Evolutionary conservation across 2,329 filamentous ascomycete species (phyloP).

Genomic region (Juglanconis oblonga): DNA sequence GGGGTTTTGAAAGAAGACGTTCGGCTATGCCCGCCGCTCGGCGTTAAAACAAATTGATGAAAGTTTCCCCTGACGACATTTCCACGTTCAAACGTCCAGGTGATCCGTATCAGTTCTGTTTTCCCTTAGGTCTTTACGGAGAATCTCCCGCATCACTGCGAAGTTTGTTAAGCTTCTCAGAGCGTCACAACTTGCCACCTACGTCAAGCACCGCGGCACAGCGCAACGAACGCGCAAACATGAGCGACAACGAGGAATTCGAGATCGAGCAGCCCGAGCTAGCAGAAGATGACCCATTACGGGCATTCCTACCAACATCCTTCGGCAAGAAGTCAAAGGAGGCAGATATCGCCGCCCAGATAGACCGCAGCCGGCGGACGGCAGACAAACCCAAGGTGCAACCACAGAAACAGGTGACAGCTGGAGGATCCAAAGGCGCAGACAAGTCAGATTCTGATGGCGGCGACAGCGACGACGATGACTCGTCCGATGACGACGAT

Average conservation of each 20-base stretch:
- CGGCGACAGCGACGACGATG: constrained; percentile 35
- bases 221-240: constrained; percentile 27
- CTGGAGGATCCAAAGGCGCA: constrained; percentile 22
- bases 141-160: background rate
- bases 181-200: background rate
- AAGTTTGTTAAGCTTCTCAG: background rate
- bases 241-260: constrained; percentile 61
- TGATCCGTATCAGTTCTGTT: background rate
- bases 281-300: constrained; percentile 65
- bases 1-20: background rate
- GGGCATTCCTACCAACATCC: constrained; percentile 73
- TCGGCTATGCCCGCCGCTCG: no score
- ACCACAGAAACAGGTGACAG: constrained; percentile 26
- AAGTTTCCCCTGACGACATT: background rate
- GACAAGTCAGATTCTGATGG: constrained; percentile 23
- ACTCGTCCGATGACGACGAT: constrained; percentile 35
- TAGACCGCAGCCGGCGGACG: constrained; percentile 71
- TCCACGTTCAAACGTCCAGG: background rate
- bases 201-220: background rate
- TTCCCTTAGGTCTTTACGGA: background rate
- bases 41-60: no score
- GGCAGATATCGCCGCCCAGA: constrained; percentile 73
- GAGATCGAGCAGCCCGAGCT: constrained; percentile 54
- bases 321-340: constrained; percentile 81
- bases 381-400: constrained; percentile 35